These are phyloP conservation scores for Hypoxylon fuscum DNA, from an alignment of 495 filamentous ascomycete genomes.

Conservation along the genomic window DNA sequence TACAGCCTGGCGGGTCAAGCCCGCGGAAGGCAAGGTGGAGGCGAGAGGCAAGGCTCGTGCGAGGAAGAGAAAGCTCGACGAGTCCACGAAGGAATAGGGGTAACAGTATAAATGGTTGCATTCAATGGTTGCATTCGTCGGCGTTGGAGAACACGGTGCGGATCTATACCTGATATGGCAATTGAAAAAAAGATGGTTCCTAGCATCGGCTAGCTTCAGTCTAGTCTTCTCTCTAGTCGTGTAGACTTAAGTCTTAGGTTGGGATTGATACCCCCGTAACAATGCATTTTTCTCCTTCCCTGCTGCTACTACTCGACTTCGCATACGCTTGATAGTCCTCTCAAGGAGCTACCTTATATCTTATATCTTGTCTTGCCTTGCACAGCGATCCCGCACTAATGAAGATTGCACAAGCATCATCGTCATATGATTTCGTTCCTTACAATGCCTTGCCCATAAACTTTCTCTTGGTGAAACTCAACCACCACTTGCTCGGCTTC, in stretches of 20 bases:
- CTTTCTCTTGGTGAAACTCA: constrained; percentile 97
- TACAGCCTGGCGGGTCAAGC: constrained; percentile 80
- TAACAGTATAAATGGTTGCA: not conserved
- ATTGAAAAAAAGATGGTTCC: constrained; percentile 3
- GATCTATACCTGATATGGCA: constrained; percentile 1
- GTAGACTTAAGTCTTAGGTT: too few relatives aligned
- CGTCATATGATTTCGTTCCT: constrained; percentile 13
- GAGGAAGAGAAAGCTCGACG: constrained; percentile 63
- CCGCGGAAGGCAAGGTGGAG: constrained; percentile 77
- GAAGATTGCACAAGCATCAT: constrained; percentile 4
- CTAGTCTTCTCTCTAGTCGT: constrained; percentile 8
- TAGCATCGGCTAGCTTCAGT: constrained; percentile 23
- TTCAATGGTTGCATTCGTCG: constrained; percentile 28
- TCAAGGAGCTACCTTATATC: too few relatives aligned
- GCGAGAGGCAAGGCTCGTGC: constrained; percentile 80
- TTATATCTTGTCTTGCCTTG: constrained; percentile 7
- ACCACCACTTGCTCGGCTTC: constrained; percentile 96
- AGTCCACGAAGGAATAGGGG: constrained; percentile 9
- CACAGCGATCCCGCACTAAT: not conserved
- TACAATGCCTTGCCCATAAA: constrained; percentile 97
- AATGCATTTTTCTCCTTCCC: constrained; percentile 8
- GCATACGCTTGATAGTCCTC: not conserved
- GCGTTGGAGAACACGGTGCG: constrained; percentile 16
- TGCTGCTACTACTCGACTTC: not conserved
- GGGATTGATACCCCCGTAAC: constrained; percentile 31